These are phyloP conservation scores for Neurospora tetrasperma DNA, from an alignment of 495 filamentous ascomycete genomes.

Conservation along the genomic window DNA sequence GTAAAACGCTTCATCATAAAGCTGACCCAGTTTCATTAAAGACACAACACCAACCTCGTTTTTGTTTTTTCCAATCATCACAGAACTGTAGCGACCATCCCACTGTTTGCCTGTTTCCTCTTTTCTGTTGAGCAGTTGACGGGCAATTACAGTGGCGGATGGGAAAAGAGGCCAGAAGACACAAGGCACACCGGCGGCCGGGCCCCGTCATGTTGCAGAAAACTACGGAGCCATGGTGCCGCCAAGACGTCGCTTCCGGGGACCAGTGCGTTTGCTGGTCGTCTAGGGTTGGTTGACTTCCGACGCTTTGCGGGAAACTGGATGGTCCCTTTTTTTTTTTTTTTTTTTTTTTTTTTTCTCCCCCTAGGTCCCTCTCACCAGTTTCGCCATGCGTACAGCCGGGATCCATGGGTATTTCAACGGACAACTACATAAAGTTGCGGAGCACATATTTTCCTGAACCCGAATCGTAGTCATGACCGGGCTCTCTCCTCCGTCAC, in stretches of 20 bases:
- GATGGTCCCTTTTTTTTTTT: neutral
- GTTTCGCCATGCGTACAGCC: neutral
- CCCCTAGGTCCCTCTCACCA: neutral
- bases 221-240: slow-evolving; percentile 3
- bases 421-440: neutral
- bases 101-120: neutral
- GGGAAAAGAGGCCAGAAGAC: neutral
- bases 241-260: slow-evolving; percentile 11
- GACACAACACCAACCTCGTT: neutral
- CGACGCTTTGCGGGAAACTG: neutral
- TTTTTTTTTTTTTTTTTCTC: no score
- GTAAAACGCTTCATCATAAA: neutral
- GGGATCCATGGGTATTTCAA: neutral
- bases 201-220: neutral
- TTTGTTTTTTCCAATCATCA: neutral
- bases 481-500: neutral
- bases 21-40: neutral
- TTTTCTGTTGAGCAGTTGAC: neutral
- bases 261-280: slow-evolving; percentile 19
- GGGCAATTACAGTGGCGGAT: slow-evolving; percentile 1
- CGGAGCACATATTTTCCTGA: neutral
- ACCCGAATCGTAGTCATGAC: neutral
- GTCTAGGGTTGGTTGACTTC: neutral
- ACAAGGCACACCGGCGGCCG: neutral
- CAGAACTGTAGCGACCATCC: neutral